Evolutionary conservation across 805 yeast species (phyloP).

Genomic region (Candida coquimbonensis): DNA sequence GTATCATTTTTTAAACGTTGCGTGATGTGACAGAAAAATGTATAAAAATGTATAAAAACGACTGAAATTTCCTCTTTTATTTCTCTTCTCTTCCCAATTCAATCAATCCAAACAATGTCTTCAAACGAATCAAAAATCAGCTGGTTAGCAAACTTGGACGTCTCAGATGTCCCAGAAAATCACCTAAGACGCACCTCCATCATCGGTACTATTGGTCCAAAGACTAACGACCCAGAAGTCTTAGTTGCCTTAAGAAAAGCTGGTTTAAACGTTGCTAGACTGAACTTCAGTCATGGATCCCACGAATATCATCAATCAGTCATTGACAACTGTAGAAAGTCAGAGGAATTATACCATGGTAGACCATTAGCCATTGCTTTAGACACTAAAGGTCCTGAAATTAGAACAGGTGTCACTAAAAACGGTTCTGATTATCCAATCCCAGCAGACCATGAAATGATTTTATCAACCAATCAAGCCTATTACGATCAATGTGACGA

Average conservation of each 20-base stretch:
- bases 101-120: constrained; percentile 3
- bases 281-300: constrained; percentile 99
- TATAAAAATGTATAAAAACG: no score
- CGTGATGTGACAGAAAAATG: constrained; percentile 5
- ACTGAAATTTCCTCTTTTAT: no score
- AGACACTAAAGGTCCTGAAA: constrained; percentile 99
- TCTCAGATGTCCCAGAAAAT: constrained; percentile 22
- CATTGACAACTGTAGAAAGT: constrained; percentile 91
- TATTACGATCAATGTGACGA: constrained; percentile 69
- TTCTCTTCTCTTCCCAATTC: not conserved
- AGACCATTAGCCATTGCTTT: constrained; percentile 98
- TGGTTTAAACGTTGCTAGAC: constrained; percentile 94
- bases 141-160: constrained; percentile 23
- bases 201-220: constrained; percentile 98
- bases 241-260: constrained; percentile 88
- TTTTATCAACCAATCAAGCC: constrained; percentile 82
- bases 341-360: constrained; percentile 84
- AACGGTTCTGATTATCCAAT: constrained; percentile 79
- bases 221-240: constrained; percentile 84
- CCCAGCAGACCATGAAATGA: constrained; percentile 81
- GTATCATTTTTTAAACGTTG: constrained; percentile 1
- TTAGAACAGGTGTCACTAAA: constrained; percentile 94
- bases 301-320: constrained; percentile 97
- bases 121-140: constrained; percentile 22
- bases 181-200: constrained; percentile 77